These are phyloP conservation scores for Alternaria metachromatica DNA, from an alignment of 2,329 filamentous ascomycete genomes.

Conservation along the genomic window DNA sequence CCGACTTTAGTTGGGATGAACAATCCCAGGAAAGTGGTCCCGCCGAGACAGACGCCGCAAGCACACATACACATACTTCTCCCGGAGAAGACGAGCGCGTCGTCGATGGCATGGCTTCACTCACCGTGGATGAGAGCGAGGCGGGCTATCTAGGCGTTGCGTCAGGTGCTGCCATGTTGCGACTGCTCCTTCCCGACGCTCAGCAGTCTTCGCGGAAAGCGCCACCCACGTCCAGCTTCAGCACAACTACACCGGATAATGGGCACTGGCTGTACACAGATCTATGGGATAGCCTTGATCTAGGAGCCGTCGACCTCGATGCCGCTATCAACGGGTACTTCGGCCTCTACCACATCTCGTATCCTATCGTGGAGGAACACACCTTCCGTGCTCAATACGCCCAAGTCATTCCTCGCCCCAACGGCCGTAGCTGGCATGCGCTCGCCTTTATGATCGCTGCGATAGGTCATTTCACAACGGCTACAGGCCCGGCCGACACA, in stretches of 20 bases:
- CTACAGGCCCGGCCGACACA: neutral
- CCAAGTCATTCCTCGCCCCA: conserved; percentile 45
- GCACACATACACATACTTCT: neutral
- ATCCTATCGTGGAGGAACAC: conserved; percentile 57
- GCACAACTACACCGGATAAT: neutral
- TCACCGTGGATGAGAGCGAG: conserved; percentile 32
- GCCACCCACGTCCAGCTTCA: neutral
- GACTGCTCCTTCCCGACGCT: conserved; percentile 22
- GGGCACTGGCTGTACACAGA: neutral
- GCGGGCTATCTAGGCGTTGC: conserved; percentile 57
- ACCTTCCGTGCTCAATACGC: conserved; percentile 57
- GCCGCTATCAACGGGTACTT: conserved; percentile 53
- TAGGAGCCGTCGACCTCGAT: neutral
- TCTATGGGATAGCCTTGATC: neutral
- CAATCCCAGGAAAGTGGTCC: neutral
- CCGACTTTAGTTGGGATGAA: conserved; percentile 6
- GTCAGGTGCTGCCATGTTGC: conserved; percentile 55
- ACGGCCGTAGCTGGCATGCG: conserved; percentile 41
- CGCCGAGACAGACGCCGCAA: neutral
- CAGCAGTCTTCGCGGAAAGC: conserved; percentile 2
- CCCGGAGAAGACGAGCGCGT: neutral
- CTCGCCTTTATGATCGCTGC: neutral
- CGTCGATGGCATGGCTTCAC: neutral
- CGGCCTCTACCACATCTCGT: conserved; percentile 54
- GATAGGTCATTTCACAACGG: neutral